These are phyloP conservation scores for Phialocephala subalpina DNA, from an alignment of 2,329 filamentous ascomycete genomes.

Conservation along the genomic window DNA sequence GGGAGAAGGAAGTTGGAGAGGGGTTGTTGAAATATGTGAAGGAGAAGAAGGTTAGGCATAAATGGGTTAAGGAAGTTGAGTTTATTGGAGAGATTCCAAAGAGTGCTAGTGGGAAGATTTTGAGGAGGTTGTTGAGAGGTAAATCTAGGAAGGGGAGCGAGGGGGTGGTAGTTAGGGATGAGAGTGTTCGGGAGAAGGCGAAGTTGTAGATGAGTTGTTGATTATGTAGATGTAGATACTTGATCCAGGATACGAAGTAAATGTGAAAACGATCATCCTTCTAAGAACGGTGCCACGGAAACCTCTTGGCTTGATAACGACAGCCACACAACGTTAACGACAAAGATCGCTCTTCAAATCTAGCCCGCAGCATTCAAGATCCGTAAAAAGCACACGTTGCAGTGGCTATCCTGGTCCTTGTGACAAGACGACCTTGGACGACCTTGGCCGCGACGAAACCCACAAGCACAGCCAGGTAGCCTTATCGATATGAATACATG, in stretches of 20 bases:
- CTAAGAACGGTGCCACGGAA: too few relatives aligned
- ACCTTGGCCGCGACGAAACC: too few relatives aligned
- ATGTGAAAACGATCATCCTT: too few relatives aligned
- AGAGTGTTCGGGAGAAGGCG: conserved; percentile 38
- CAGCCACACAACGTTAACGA: too few relatives aligned
- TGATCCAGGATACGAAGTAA: not conserved
- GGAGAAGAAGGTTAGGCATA: conserved; percentile 61
- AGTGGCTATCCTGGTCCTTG: too few relatives aligned
- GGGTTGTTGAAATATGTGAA: conserved; percentile 59
- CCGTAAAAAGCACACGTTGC: too few relatives aligned
- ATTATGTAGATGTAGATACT: not conserved
- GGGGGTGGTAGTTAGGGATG: conserved; percentile 42
- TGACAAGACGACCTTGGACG: too few relatives aligned
- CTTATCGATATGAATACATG: too few relatives aligned
- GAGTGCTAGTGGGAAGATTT: conserved; percentile 69
- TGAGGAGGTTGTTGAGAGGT: conserved; percentile 63
- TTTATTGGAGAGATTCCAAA: conserved; percentile 68
- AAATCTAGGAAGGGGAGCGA: conserved; percentile 46
- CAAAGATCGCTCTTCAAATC: too few relatives aligned
- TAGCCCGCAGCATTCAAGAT: too few relatives aligned
- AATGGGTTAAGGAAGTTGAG: conserved; percentile 60
- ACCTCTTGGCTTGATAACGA: too few relatives aligned
- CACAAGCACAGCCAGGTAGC: too few relatives aligned
- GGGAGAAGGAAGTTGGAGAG: conserved; percentile 45
- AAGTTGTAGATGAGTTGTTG: conserved; percentile 39